Evolutionary conservation across 192 early-diverging fungal species (phyloP).

Genomic region (Gryganskiella cystojenkinii): DNA sequence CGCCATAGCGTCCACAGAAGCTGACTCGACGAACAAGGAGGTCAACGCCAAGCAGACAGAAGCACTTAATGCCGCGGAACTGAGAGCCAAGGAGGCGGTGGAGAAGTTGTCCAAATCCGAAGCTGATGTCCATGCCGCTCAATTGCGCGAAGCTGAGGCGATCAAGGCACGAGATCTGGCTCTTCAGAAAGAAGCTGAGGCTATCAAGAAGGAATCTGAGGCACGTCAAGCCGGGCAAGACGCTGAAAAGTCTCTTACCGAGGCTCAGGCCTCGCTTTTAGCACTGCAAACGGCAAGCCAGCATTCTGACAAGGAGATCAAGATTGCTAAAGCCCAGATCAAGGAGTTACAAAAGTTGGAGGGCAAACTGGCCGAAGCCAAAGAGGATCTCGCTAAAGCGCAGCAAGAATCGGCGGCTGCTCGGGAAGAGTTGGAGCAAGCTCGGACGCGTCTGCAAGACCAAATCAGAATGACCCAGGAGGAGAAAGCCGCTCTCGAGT

Average conservation of each 20-base stretch:
- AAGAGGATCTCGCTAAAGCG: slow-evolving; percentile 16
- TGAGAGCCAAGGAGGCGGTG: slow-evolving; percentile 17
- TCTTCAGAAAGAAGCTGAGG: slow-evolving; percentile 19
- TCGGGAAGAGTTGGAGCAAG: slow-evolving; percentile 8
- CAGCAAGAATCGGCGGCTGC: slow-evolving; percentile 14
- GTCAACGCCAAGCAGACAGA: background rate
- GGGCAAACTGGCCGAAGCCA: slow-evolving; percentile 5
- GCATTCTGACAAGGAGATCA: slow-evolving; percentile 29
- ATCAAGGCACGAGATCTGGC: slow-evolving; percentile 8
- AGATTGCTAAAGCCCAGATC: slow-evolving; percentile 29
- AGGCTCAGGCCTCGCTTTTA: slow-evolving; percentile 8
- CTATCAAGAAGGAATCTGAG: slow-evolving; percentile 17
- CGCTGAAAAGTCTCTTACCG: slow-evolving; percentile 9
- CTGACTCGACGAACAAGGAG: background rate
- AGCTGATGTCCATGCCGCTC: slow-evolving; percentile 9
- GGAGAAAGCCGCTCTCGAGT: slow-evolving; percentile 11
- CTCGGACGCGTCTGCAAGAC: slow-evolving; percentile 13
- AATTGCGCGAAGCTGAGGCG: slow-evolving; percentile 25
- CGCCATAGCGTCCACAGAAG: background rate
- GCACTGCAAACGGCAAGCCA: slow-evolving; percentile 4
- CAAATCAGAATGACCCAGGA: slow-evolving; percentile 7
- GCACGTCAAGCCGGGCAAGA: slow-evolving; percentile 18
- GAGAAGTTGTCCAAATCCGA: slow-evolving; percentile 21
- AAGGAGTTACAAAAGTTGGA: slow-evolving; percentile 46
- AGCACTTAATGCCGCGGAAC: slow-evolving; percentile 10